Percentiles rank a stretch among this genome's conserved stretches.
Evolutionary conservation across 73 alveolate genomes (phyloP).

Genomic region (Paramecium octaurelia): DNA sequence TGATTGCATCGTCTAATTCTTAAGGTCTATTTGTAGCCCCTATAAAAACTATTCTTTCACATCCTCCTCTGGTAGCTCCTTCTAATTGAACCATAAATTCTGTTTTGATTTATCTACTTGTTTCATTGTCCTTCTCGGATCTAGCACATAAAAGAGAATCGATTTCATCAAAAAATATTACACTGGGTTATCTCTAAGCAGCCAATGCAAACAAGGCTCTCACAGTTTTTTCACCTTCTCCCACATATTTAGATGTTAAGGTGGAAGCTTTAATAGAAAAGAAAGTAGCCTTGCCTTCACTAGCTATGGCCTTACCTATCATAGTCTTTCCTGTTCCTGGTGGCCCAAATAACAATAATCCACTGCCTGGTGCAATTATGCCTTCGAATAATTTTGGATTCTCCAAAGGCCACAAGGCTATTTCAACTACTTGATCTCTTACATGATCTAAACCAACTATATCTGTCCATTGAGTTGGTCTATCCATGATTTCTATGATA

Average conservation of each 20-base stretch:
- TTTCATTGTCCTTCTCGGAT: constrained; percentile 94
- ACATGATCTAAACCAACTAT: constrained; percentile 60
- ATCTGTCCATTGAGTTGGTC: constrained; percentile 50
- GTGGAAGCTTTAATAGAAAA: constrained; percentile 91
- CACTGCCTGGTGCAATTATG: constrained; percentile 57
- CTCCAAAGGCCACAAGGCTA: constrained; percentile 55
- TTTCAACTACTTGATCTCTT: constrained; percentile 41
- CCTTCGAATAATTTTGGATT: constrained; percentile 57
- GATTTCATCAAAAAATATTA: constrained; percentile 98
- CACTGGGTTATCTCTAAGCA: constrained; percentile 93
- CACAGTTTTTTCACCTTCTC: constrained; percentile 98
- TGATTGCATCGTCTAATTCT: constrained; percentile 93
- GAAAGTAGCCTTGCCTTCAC: constrained; percentile 92
- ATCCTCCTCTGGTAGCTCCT: constrained; percentile 73
- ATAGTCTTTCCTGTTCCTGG: constrained; percentile 99
- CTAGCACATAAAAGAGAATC: constrained; percentile 96
- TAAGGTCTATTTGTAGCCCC: constrained; percentile 97
- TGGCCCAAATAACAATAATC: constrained; percentile 82
- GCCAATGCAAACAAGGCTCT: constrained; percentile 91
- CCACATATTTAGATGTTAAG: constrained; percentile 94
- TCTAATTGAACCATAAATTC: constrained; percentile 96
- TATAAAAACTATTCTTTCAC: constrained; percentile 47
- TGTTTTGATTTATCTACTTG: constrained; percentile 94
- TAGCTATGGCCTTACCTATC: constrained; percentile 97
- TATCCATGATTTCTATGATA: constrained; percentile 3